A percentile compares a stretch with the other conserved stretches of the same genome.
Conservation (phyloP, 805 yeast species). For the Candida peoriensis region DNA sequence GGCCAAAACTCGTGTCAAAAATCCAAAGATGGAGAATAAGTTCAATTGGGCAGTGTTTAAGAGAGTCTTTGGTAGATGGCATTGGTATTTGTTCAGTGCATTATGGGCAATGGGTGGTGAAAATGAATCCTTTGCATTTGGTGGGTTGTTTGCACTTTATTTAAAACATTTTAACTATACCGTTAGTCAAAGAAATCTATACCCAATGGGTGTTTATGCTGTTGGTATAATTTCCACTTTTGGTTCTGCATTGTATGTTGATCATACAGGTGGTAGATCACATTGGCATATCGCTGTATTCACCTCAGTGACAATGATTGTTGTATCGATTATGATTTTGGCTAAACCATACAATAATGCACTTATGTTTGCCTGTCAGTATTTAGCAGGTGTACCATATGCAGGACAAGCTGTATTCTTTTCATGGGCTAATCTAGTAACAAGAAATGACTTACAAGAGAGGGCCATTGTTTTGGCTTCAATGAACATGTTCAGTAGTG, state of each 20-base stretch:
- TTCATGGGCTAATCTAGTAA: conserved; percentile 58
- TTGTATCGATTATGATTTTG: conserved; percentile 43
- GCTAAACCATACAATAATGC: conserved; percentile 33
- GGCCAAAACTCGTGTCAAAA: conserved; percentile 39
- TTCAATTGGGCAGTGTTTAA: conserved; percentile 33
- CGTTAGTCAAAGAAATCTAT: conserved; percentile 41
- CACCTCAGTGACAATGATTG: conserved; percentile 37
- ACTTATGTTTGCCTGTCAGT: conserved; percentile 49
- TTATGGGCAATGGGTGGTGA: conserved; percentile 50
- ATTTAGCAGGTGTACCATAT: conserved; percentile 45
- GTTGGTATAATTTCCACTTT: conserved; percentile 46
- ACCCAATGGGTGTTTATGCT: conserved; percentile 50
- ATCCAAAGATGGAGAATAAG: conserved; percentile 30
- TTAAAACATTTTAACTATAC: conserved; percentile 36
- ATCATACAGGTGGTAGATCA: conserved; percentile 34
- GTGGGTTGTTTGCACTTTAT: conserved; percentile 45
- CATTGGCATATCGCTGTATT: conserved; percentile 49
- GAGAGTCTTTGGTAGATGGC: conserved; percentile 49
- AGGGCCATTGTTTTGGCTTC: conserved; percentile 59
- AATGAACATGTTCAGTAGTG: conserved; percentile 59
- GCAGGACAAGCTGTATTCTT: conserved; percentile 58
- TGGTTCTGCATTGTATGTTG: conserved; percentile 38
- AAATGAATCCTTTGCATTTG: conserved; percentile 40
- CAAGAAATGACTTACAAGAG: conserved; percentile 53
- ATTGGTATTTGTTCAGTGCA: conserved; percentile 48